A percentile compares a stretch with the other conserved stretches of the same genome.
Evolutionary conservation across 345 rosid species (phyloP).

Genomic region (Dovyalis caffra): DNA sequence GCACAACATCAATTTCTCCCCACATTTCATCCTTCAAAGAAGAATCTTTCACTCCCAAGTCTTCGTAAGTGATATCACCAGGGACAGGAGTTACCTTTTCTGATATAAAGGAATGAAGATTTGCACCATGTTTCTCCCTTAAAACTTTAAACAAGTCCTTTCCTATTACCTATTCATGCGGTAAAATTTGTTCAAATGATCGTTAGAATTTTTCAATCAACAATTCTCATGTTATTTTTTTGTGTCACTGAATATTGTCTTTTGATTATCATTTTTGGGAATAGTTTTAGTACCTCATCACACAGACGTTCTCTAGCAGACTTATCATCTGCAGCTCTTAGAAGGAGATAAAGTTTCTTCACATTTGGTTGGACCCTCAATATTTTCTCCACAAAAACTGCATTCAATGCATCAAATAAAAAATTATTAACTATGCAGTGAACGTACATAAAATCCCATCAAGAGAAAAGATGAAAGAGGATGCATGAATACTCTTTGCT

Average conservation of each 20-base stretch:
- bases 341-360: slow-evolving; percentile 35
- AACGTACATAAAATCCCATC: too few relatives aligned
- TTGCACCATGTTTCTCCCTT: slow-evolving; percentile 28
- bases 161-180: slow-evolving; percentile 16
- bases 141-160: slow-evolving; percentile 34
- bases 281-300: slow-evolving; percentile 37
- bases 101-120: slow-evolving; percentile 15
- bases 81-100: slow-evolving; percentile 24
- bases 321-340: slow-evolving; percentile 33
- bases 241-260: too few relatives aligned
- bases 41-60: slow-evolving; percentile 29
- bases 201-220: too few relatives aligned
- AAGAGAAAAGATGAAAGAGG: neutral
- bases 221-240: too few relatives aligned
- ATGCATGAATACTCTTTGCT: slow-evolving; percentile 33
- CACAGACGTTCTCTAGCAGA: slow-evolving; percentile 29
- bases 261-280: too few relatives aligned
- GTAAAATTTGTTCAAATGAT: neutral
- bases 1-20: slow-evolving; percentile 21
- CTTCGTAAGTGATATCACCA: slow-evolving; percentile 30
- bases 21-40: slow-evolving; percentile 20
- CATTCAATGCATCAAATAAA: too few relatives aligned
- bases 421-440: too few relatives aligned
- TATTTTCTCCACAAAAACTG: slow-evolving; percentile 44
- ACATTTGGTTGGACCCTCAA: slow-evolving; percentile 39